phyloP scores from a whole-genome alignment of 2,329 filamentous ascomycete species.

The Paraconiothyrium sp. region DNA sequence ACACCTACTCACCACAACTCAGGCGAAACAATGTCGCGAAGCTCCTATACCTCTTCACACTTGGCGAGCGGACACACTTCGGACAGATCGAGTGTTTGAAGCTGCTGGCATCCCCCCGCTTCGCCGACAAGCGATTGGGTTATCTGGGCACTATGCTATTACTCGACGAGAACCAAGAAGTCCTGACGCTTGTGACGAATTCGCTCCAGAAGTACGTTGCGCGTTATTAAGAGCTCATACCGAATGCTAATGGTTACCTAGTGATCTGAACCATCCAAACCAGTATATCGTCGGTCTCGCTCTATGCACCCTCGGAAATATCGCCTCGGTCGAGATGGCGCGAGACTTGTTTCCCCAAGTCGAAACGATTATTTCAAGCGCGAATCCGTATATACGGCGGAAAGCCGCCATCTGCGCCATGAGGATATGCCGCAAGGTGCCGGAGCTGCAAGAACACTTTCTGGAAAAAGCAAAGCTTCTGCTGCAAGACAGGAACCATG shows the following conservation, averaged over 20 bases:
- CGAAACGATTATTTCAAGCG: conserved; percentile 87
- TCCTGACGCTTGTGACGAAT: conserved; percentile 95
- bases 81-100: conserved; percentile 99
- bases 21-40: conserved; percentile 99
- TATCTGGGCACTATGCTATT: conserved; percentile 96
- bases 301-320: conserved; percentile 95
- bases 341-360: conserved; percentile 96
- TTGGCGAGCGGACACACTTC: conserved; percentile 97
- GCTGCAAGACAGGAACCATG: conserved; percentile 92
- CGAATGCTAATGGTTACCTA: conserved; percentile 52
- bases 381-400: conserved; percentile 97
- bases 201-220: conserved; percentile 87
- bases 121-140: conserved; percentile 95
- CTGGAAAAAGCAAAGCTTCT: conserved; percentile 90
- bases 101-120: conserved; percentile 92
- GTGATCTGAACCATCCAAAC: conserved; percentile 95
- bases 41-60: conserved; percentile 95
- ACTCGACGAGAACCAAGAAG: conserved; percentile 98
- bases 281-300: conserved; percentile 98
- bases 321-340: conserved; percentile 98
- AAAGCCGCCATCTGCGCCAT: conserved; percentile 99
- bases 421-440: conserved; percentile 98
- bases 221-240: not conserved
- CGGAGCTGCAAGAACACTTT: conserved; percentile 96
- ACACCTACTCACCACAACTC: conserved; percentile 36